Base-by-base conservation (phyloP, 148 eudicot species). In the Heliamphora exappendiculata region DNA sequence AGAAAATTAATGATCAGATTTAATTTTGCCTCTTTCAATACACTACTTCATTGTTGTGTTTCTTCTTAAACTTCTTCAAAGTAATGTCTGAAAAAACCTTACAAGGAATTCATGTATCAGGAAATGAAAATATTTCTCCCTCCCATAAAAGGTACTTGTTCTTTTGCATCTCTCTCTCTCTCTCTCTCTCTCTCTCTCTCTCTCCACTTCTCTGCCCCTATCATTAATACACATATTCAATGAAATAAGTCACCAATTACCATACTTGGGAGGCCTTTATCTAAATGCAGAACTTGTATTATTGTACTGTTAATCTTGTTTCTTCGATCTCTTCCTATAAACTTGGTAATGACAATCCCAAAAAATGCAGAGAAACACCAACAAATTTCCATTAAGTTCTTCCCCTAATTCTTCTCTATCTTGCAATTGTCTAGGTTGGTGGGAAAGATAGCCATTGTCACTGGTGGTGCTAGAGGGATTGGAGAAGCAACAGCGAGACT, bases 401-500 rank as follows among this genome's bases (percentile, higher is more conserved):
- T 19, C 16, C 9, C 5, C 2, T 54, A 17, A 3, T n/a, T 51
- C 33, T 26, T 54, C 19, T 13, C 28, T 29, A 4, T 63, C 51
- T 10, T 19, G 6, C 11, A 13, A 5, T 7, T 34, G 53, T 55
- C 34, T 72, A 91, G 96, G 87, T 79, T 91, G 74, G 91, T 86
- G 74, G 96, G 96, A 16, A 91, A 91, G 79, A 81, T 91, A n/a
- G 96, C 88, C 7, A 85, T 91, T 4, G 72, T 91, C 3, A 91
- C 96, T 1, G 96, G 96, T 24, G 96, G 93, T 1, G 96, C 96
- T 12, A 72, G 87, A 70, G 96, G 96, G 2, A 91, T 91, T 29
- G 93, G 96, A 7, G 93, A 86, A 70, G 87, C 87, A 22, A 86
- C 87, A 1, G 90, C 75, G 5, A 82, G 79, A 60, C 81, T 89